Conservation (phyloP, 2,329 filamentous ascomycete genomes). For the Penicillium sp. region DNA sequence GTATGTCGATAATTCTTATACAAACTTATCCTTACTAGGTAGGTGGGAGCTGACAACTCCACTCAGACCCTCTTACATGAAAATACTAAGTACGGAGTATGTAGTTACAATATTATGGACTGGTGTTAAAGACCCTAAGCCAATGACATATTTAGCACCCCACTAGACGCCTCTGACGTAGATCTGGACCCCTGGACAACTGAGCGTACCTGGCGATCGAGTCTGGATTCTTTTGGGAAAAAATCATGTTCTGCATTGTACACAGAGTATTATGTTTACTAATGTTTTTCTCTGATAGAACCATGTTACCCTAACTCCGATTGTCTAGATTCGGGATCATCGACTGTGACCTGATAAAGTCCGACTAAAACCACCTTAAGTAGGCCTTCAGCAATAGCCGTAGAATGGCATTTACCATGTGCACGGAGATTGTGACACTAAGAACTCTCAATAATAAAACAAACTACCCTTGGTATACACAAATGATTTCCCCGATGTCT, state of each 20-base stretch:
- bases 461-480: slow-evolving; percentile 11
- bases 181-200: not conserved
- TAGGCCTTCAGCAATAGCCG: slow-evolving; percentile 1
- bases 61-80: not conserved
- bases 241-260: not conserved
- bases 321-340: slow-evolving; percentile 3
- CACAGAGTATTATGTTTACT: too few relatives aligned
- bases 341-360: not conserved
- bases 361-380: slow-evolving; percentile 11
- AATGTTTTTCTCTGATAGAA: too few relatives aligned
- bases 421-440: slow-evolving; percentile 1
- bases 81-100: too few relatives aligned
- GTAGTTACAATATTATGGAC: too few relatives aligned
- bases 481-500: slow-evolving; percentile 13
- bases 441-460: slow-evolving; percentile 3
- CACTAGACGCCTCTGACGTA: slow-evolving; percentile 24
- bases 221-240: slow-evolving; percentile 14
- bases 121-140: not conserved
- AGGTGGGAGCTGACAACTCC: not conserved
- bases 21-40: not conserved
- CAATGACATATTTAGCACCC: not conserved
- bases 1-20: not conserved
- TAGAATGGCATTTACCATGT: not conserved
- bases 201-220: slow-evolving; percentile 22
- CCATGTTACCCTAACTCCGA: not conserved